phyloP scores from a whole-genome alignment of 169 alveolate genomes.

The Cryptosporidium xiaoi region DNA sequence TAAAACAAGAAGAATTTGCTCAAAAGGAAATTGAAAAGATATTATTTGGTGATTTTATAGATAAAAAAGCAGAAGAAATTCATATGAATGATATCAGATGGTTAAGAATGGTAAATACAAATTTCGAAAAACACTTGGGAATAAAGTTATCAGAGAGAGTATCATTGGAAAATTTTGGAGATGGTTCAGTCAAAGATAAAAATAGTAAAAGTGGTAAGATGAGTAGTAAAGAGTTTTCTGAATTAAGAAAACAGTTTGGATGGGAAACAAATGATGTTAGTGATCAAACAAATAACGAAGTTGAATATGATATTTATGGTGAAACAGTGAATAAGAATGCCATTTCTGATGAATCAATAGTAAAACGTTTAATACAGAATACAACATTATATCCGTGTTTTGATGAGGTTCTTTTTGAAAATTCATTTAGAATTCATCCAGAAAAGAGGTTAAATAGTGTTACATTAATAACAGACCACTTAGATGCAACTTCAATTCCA shows the following conservation, averaged over 20 bases:
- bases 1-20: not conserved
- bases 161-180: conserved; percentile 37
- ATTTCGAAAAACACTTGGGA: conserved; percentile 61
- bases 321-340: conserved; percentile 1
- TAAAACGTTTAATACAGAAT: conserved; percentile 51
- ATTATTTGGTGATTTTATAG: conserved; percentile 6
- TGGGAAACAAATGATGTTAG: conserved; percentile 9
- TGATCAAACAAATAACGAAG: conserved; percentile 13
- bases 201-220: not conserved
- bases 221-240: conserved; percentile 12
- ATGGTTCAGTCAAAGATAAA: conserved; percentile 2
- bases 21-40: not conserved
- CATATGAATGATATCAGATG: not conserved
- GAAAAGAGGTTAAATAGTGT: conserved; percentile 27
- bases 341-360: not conserved
- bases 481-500: conserved; percentile 60
- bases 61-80: not conserved
- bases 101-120: conserved; percentile 11
- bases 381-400: conserved; percentile 67
- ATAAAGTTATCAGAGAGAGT: conserved; percentile 15
- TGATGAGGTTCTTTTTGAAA: conserved; percentile 64
- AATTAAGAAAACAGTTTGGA: conserved; percentile 31
- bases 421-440: conserved; percentile 61
- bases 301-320: conserved; percentile 31
- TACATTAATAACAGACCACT: conserved; percentile 32